Conservation (phyloP, 2,329 filamentous ascomycete species). For the Microcyclospora tardicrescens region DNA sequence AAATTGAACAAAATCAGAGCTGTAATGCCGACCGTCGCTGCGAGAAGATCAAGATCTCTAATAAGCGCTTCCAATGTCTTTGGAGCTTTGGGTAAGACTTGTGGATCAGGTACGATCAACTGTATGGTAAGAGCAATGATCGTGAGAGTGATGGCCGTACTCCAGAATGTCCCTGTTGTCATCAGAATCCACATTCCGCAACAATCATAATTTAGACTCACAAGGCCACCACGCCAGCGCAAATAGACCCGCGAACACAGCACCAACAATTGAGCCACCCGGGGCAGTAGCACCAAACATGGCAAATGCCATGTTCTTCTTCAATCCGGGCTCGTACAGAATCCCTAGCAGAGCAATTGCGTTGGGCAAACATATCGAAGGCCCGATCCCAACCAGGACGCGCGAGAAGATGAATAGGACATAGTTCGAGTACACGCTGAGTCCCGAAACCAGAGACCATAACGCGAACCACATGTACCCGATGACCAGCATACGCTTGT, state of each 20-base stretch:
- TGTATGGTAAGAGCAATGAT: constrained; percentile 25
- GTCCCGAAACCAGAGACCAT: constrained; percentile 35
- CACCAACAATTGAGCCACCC: constrained; percentile 31
- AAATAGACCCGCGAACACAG: constrained; percentile 29
- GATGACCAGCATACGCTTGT: constrained; percentile 36
- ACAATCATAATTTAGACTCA: not conserved
- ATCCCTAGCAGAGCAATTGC: constrained; percentile 48
- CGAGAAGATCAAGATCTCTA: constrained; percentile 30
- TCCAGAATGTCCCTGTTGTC: constrained; percentile 28
- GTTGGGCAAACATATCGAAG: constrained; percentile 51
- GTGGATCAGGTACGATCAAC: constrained; percentile 27
- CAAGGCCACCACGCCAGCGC: constrained; percentile 39
- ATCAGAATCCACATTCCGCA: not conserved
- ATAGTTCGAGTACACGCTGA: constrained; percentile 24
- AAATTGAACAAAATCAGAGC: constrained; percentile 52
- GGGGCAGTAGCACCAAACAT: constrained; percentile 39
- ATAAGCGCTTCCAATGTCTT: constrained; percentile 6
- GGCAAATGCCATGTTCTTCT: constrained; percentile 48
- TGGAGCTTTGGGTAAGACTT: constrained; percentile 9
- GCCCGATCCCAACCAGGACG: constrained; percentile 40
- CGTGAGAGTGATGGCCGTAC: constrained; percentile 27
- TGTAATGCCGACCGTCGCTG: constrained; percentile 38
- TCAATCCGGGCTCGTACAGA: constrained; percentile 42
- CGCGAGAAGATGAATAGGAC: constrained; percentile 27
- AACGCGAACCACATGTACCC: constrained; percentile 39